Conservation (phyloP, 2,329 filamentous ascomycete species). For the Coleophoma crateriformis region DNA sequence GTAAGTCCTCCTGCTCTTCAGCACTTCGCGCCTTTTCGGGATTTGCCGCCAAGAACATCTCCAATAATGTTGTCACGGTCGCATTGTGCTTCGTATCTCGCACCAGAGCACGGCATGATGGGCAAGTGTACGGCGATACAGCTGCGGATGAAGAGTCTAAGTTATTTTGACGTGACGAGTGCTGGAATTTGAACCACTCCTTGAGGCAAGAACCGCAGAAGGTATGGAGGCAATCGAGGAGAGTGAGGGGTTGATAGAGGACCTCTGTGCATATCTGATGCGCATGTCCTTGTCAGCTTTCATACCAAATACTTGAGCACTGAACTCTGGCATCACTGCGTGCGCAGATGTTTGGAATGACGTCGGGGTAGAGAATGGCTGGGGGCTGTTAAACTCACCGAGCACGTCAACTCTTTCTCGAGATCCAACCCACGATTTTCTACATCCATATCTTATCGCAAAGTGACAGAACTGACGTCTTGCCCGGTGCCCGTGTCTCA, state of each 20-base stretch:
- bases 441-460: conserved; percentile 39
- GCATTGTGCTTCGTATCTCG: conserved; percentile 87
- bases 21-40: conserved; percentile 66
- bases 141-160: conserved; percentile 15
- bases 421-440: conserved; percentile 58
- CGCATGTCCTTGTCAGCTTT: conserved; percentile 8
- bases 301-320: neutral
- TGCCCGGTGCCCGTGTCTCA: neutral
- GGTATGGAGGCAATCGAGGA: conserved; percentile 90
- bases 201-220: conserved; percentile 95
- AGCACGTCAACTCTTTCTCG: conserved; percentile 92
- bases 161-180: conserved; percentile 17
- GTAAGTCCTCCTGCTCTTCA: conserved; percentile 72
- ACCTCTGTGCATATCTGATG: conserved; percentile 91
- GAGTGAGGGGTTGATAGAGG: conserved; percentile 82
- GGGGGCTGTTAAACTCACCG: conserved; percentile 53
- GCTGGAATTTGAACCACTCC: conserved; percentile 87
- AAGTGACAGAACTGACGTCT: neutral
- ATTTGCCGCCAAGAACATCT: conserved; percentile 79
- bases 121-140: conserved; percentile 68
- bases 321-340: neutral
- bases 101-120: conserved; percentile 82
- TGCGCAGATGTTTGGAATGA: neutral
- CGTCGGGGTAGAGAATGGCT: neutral
- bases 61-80: conserved; percentile 80